Evolutionary conservation across 1,139 yeast species (phyloP).

Genomic region (Taiozyma sp.): DNA sequence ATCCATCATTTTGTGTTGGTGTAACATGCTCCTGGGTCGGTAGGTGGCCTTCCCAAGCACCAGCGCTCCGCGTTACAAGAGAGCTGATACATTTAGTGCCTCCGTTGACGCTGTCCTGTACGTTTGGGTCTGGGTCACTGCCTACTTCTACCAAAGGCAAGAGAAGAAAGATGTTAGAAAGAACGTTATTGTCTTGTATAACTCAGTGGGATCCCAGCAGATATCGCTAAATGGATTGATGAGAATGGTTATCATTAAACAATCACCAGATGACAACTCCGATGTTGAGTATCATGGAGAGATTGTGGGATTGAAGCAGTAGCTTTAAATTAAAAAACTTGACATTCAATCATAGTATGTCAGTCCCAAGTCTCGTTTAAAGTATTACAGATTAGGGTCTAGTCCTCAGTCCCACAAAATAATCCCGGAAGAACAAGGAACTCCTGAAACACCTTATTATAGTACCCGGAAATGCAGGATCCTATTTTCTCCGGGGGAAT

Average conservation of each 20-base stretch:
- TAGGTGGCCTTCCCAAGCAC: conserved; percentile 48
- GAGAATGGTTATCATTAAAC: background rate
- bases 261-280: background rate
- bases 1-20: conserved; percentile 25
- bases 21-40: conserved; percentile 31
- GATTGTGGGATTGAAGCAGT: background rate
- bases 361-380: no score
- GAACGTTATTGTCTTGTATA: conserved; percentile 46
- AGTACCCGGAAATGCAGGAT: background rate
- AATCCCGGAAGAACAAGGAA: background rate
- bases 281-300: background rate
- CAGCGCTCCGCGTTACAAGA: conserved; percentile 31
- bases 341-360: no score
- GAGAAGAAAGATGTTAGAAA: conserved; percentile 45
- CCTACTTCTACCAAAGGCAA: conserved; percentile 51
- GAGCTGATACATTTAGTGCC: conserved; percentile 40
- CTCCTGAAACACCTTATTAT: background rate
- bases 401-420: background rate
- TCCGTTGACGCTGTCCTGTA: background rate
- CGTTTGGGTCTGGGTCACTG: conserved; percentile 46
- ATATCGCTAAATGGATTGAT: background rate
- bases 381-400: background rate
- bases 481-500: background rate
- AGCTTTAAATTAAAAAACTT: background rate
- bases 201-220: conserved; percentile 16